A percentile compares a stretch with the other conserved stretches of the same genome.
These are phyloP conservation scores for Hydrangea macrophylla DNA, from an alignment of 148 eudicot species.

Conservation along the genomic window DNA sequence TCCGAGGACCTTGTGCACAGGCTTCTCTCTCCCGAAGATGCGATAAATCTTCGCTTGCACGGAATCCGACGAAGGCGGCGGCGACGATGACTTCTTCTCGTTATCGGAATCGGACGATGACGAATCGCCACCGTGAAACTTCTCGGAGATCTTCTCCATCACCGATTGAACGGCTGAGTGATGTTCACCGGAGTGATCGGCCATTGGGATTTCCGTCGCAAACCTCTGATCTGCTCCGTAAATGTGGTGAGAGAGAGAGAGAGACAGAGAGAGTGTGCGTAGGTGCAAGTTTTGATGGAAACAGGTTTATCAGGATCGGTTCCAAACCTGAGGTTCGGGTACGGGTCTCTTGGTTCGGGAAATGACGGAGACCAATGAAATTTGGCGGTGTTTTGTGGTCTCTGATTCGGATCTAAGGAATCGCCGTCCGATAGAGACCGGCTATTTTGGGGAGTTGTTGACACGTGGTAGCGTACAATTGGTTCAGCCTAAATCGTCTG, in stretches of 20 bases:
- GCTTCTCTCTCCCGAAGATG: conserved; percentile 67
- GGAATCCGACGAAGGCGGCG: conserved; percentile 13
- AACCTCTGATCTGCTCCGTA: conserved; percentile 19
- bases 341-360: neutral
- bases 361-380: conserved; percentile 11
- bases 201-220: conserved; percentile 25
- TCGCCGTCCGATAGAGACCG: neutral
- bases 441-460: neutral
- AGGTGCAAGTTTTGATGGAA: no score
- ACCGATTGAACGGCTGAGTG: conserved; percentile 38
- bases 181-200: conserved; percentile 43
- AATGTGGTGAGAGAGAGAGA: neutral
- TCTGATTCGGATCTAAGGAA: no score
- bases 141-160: conserved; percentile 65
- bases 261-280: neutral
- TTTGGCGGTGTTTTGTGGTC: no score
- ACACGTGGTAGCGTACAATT: neutral
- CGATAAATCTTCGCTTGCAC: conserved; percentile 62
- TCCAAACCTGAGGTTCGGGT: neutral
- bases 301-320: no score
- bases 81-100: conserved; percentile 23
- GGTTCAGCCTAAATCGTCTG: neutral
- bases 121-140: conserved; percentile 42
- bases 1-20: conserved; percentile 62
- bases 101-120: conserved; percentile 47